phyloP scores from a whole-genome alignment of 495 filamentous ascomycete genomes.

The Lasiosphaeria hispida region DNA sequence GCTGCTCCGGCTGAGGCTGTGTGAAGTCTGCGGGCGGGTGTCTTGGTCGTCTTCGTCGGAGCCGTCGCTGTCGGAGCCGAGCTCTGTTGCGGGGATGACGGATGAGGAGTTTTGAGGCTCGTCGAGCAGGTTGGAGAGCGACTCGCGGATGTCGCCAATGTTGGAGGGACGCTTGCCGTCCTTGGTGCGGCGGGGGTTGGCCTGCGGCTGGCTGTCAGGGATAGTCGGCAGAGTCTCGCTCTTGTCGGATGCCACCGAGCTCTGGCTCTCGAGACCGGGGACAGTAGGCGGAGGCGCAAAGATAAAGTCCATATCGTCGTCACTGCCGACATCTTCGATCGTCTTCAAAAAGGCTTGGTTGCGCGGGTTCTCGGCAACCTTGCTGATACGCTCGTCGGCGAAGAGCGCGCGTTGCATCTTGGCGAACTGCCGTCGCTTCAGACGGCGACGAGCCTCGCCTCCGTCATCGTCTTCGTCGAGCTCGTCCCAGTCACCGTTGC shows the following conservation, averaged over 20 bases:
- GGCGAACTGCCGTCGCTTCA: constrained; percentile 83
- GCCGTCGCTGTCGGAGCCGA: constrained; percentile 42
- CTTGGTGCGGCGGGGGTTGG: constrained; percentile 64
- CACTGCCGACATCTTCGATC: constrained; percentile 78
- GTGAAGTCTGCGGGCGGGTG: constrained; percentile 19
- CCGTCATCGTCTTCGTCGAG: constrained; percentile 87
- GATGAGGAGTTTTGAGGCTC: constrained; percentile 47
- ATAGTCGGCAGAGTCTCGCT: constrained; percentile 31
- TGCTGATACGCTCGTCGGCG: constrained; percentile 84
- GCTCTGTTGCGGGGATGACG: constrained; percentile 45
- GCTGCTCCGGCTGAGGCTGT: constrained; percentile 13
- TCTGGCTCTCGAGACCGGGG: constrained; percentile 24
- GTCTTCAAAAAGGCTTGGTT: constrained; percentile 84
- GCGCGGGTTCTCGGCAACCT: constrained; percentile 87
- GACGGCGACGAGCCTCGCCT: constrained; percentile 67
- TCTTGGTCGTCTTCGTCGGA: constrained; percentile 33
- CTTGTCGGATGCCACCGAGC: constrained; percentile 37
- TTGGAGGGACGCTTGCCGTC: constrained; percentile 59
- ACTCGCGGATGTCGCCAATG: constrained; percentile 75
- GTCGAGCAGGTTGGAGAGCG: constrained; percentile 77
- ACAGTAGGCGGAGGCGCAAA: constrained; percentile 47
- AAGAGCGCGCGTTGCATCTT: constrained; percentile 88
- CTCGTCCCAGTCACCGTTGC: constrained; percentile 71
- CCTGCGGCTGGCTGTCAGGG: constrained; percentile 48
- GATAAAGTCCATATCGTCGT: constrained; percentile 77